Evolutionary conservation across 2,329 filamentous ascomycete species (phyloP).

Genomic region (Stromatinia cepivora): DNA sequence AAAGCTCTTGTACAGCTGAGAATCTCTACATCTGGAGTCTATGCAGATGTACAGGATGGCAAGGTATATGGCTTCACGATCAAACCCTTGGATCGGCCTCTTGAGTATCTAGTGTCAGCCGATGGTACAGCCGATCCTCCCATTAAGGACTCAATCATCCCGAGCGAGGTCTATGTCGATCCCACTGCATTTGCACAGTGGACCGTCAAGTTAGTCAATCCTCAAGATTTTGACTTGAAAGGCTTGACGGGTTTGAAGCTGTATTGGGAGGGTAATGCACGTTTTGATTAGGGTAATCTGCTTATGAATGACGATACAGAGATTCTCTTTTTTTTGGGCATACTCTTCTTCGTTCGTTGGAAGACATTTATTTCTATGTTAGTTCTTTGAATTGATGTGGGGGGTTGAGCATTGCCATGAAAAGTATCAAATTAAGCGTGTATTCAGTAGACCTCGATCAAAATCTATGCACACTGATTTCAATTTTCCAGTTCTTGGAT

Average conservation of each 20-base stretch:
- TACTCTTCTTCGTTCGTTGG: too few relatives aligned
- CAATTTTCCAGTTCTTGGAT: too few relatives aligned
- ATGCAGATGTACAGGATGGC: not conserved
- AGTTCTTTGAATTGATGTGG: too few relatives aligned
- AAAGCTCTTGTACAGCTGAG: not conserved
- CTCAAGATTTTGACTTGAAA: not conserved
- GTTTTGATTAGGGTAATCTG: not conserved
- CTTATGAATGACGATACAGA: too few relatives aligned
- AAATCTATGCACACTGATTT: too few relatives aligned
- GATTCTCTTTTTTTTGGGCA: too few relatives aligned
- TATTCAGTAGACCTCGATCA: too few relatives aligned
- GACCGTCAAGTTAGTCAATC: not conserved
- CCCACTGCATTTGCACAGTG: not conserved
- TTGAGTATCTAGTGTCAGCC: not conserved
- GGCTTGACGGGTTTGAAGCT: not conserved
- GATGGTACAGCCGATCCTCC: not conserved
- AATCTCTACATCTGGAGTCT: not conserved
- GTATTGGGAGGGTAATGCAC: conserved; percentile 5
- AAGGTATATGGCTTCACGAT: not conserved
- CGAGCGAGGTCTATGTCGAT: not conserved
- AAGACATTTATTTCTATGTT: too few relatives aligned
- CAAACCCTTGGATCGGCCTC: not conserved
- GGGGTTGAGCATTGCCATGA: too few relatives aligned
- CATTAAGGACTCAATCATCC: not conserved
- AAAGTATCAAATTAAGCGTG: too few relatives aligned